Evolutionary conservation across 345 rosid genomes (phyloP).

Genomic region (Gossypioides kirkii): DNA sequence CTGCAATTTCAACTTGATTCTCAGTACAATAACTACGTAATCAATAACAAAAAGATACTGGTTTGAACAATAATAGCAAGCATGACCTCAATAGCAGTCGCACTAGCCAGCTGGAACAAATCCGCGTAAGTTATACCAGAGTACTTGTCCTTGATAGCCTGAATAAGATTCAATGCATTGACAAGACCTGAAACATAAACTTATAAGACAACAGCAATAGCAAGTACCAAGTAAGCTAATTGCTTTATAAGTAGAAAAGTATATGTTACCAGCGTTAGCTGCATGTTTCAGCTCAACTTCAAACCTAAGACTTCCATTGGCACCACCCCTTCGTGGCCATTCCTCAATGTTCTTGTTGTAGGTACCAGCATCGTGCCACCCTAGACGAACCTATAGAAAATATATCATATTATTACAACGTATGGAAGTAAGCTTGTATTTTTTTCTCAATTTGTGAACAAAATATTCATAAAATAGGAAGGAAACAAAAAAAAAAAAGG

Average conservation of each 20-base stretch:
- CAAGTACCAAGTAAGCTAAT: background rate
- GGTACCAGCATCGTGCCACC: constrained; percentile 98
- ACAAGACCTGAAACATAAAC: constrained; percentile 58
- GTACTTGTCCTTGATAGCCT: constrained; percentile 81
- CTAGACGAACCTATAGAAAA: constrained; percentile 64
- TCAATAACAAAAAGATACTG: background rate
- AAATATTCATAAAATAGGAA: background rate
- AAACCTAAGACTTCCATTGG: constrained; percentile 87
- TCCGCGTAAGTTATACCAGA: constrained; percentile 78
- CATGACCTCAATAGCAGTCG: constrained; percentile 85
- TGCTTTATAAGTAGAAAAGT: background rate
- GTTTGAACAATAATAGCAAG: constrained; percentile 14
- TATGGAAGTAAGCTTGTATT: background rate
- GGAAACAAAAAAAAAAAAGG: background rate
- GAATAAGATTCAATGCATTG: constrained; percentile 71
- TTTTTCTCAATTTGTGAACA: background rate
- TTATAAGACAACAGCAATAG: constrained; percentile 11
- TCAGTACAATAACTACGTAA: constrained; percentile 11
- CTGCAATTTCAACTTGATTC: constrained; percentile 30
- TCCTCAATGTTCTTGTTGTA: constrained; percentile 85
- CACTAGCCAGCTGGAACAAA: constrained; percentile 91
- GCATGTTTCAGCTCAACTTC: constrained; percentile 89
- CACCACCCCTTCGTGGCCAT: constrained; percentile 92
- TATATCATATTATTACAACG: background rate
- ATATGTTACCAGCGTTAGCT: constrained; percentile 81